phyloP scores from a whole-genome alignment of 441 rosid species.

The Raphanus hybrid region DNA sequence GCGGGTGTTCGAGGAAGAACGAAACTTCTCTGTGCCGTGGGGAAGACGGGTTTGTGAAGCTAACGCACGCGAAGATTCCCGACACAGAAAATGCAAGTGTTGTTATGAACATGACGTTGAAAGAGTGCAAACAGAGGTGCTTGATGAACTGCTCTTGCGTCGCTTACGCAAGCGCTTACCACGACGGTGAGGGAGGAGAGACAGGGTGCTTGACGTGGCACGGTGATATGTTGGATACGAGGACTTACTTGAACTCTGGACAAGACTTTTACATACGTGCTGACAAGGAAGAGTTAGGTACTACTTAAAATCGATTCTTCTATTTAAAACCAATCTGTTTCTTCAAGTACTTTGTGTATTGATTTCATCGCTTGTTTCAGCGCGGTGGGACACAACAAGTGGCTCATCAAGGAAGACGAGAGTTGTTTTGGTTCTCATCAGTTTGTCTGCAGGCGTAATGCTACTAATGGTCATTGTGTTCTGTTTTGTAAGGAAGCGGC shows the following conservation, averaged over 20 bases:
- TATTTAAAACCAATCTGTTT: not conserved
- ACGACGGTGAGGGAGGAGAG: slow-evolving; percentile 45
- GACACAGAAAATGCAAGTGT: slow-evolving; percentile 53
- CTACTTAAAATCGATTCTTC: slow-evolving; percentile 26
- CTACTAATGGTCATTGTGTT: slow-evolving; percentile 24
- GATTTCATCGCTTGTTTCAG: slow-evolving; percentile 27
- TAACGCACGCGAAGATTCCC: slow-evolving; percentile 57
- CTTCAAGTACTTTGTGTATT: not conserved
- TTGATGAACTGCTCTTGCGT: slow-evolving; percentile 65
- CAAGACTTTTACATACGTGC: slow-evolving; percentile 60
- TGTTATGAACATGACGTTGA: slow-evolving; percentile 55
- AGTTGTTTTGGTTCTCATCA: slow-evolving; percentile 9
- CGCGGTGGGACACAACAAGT: slow-evolving; percentile 36
- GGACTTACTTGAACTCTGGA: slow-evolving; percentile 46
- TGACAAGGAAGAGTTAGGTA: slow-evolving; percentile 51
- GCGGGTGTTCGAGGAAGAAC: slow-evolving; percentile 55
- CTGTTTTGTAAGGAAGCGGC: slow-evolving; percentile 38
- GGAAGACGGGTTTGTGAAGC: slow-evolving; percentile 66
- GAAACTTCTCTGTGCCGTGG: slow-evolving; percentile 46
- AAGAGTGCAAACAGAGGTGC: slow-evolving; percentile 57
- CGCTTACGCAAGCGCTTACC: slow-evolving; percentile 64
- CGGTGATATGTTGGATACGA: slow-evolving; percentile 56
- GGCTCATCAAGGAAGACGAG: slow-evolving; percentile 41
- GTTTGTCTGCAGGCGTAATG: slow-evolving; percentile 20
- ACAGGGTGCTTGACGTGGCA: slow-evolving; percentile 74